These are phyloP conservation scores for Globisporangium megalacanthum DNA, from an alignment of 352 stramenopile genomes.

Conservation along the genomic window DNA sequence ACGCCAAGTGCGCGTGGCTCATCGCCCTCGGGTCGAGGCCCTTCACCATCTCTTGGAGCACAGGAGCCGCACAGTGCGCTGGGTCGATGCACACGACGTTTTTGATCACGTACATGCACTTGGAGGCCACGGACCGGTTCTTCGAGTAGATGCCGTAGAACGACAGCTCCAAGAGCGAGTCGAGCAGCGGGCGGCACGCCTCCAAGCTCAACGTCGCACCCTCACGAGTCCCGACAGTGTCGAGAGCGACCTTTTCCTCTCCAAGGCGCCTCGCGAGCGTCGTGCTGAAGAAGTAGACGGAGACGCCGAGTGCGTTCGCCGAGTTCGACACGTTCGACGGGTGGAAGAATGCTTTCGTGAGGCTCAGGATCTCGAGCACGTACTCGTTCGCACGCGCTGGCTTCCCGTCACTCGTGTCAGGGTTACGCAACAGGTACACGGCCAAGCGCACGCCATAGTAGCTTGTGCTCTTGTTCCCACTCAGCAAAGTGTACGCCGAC, in stretches of 20 bases:
- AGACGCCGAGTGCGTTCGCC: constrained; percentile 43
- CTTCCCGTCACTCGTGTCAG: constrained; percentile 3
- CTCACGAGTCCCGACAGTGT: not conserved
- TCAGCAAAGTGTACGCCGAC: constrained; percentile 35
- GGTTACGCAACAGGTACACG: constrained; percentile 40
- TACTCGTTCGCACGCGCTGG: constrained; percentile 30
- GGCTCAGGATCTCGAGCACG: constrained; percentile 48
- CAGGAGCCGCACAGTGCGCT: constrained; percentile 24
- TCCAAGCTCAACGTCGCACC: constrained; percentile 19
- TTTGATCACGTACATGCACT: constrained; percentile 70
- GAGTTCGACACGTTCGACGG: constrained; percentile 64
- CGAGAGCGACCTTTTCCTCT: constrained; percentile 29
- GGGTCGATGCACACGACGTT: constrained; percentile 56
- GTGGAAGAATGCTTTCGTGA: constrained; percentile 68
- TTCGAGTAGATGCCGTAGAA: constrained; percentile 78
- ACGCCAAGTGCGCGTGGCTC: constrained; percentile 68
- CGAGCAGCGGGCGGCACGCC: constrained; percentile 33
- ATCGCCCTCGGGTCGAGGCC: constrained; percentile 58
- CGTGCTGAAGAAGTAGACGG: constrained; percentile 50
- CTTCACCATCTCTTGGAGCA: constrained; percentile 72
- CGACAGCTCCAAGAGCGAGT: constrained; percentile 43
- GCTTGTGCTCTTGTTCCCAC: constrained; percentile 52
- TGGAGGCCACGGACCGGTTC: constrained; percentile 46
- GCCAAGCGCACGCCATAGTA: constrained; percentile 51
- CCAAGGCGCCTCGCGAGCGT: constrained; percentile 46